These are phyloP conservation scores for Sclerotinia trifoliorum DNA, from an alignment of 2,329 filamentous ascomycete species.

Conservation along the genomic window DNA sequence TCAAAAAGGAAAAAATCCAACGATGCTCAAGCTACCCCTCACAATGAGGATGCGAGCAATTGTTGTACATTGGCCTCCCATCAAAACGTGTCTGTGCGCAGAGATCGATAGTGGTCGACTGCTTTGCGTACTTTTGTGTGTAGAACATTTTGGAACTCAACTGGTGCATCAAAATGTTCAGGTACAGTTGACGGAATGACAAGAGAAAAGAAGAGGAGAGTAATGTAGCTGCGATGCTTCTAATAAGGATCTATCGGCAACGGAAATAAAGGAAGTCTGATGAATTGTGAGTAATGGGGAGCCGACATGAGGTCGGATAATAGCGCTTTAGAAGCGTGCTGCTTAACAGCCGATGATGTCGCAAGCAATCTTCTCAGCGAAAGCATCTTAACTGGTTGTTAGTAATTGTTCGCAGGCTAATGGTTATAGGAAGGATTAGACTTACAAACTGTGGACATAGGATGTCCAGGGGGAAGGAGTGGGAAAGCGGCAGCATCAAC, in stretches of 20 bases:
- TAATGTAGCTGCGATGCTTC: background rate
- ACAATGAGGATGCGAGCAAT: constrained; percentile 11
- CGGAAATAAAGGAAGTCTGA: background rate
- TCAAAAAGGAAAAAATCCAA: background rate
- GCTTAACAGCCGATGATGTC: constrained; percentile 19
- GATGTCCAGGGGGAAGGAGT: constrained; percentile 44
- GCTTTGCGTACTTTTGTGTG: background rate
- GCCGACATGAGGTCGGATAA: background rate
- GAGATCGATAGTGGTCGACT: background rate
- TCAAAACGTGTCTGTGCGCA: background rate
- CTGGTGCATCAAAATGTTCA: constrained; percentile 13
- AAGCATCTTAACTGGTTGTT: constrained; percentile 37
- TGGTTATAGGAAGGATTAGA: constrained; percentile 9
- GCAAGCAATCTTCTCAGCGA: constrained; percentile 46
- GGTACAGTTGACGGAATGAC: background rate
- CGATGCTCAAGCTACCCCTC: constrained; percentile 13
- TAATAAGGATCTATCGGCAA: background rate
- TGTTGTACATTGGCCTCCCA: background rate
- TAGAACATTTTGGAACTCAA: constrained; percentile 5
- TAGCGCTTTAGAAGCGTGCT: background rate
- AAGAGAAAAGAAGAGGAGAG: background rate
- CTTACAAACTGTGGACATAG: constrained; percentile 44
- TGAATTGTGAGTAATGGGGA: background rate
- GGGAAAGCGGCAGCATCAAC: constrained; percentile 34
- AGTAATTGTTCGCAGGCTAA: background rate